Base-by-base conservation (phyloP, 371 early-diverging fungal species). In the Zychaea mexicana region DNA sequence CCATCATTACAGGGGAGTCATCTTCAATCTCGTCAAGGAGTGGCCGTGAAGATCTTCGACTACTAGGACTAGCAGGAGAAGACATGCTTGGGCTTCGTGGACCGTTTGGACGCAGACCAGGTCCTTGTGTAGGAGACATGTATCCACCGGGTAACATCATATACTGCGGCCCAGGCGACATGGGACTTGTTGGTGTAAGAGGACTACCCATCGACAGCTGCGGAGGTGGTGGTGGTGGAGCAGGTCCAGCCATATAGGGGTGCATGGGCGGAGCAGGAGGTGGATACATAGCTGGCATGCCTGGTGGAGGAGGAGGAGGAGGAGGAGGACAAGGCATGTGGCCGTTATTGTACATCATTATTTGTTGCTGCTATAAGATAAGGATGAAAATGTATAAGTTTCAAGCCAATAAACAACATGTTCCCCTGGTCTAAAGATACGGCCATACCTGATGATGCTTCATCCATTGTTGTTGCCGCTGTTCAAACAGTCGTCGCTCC, bases 371-470 rank as follows among this genome's bases (percentile, higher is more conserved):
- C 52, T 49, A 49, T 42, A 42, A n/a, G n/a, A n/a, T n/a, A n/a
- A n/a, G n/a, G n/a, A n/a, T n/a, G n/a, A n/a, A n/a, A n/a, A n/a
- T n/a, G n/a, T n/a, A n/a, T n/a, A n/a, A n/a, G n/a, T n/a, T n/a
- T n/a, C 7, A 65, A 58, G 7, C 31, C 26, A 64, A 32, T 62
- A 6, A 56, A 26, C 15, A 24, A 33, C 13, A 36, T 21, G 26
- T 21, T 8, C 31, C 31, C 2, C n/a, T 62, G 9, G 15, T n/a
- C n/a, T n/a, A n/a, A n/a, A n/a, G n/a, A n/a, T n/a, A n/a, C n/a
- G n/a, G n/a, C n/a, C n/a, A n/a, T n/a, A 78, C 79, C 71, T 81
- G 81, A 47, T 82, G 82, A 47, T 82, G 77, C 52, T 77, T 71
- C 63, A 77, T 54, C 58, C 71, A 69, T 38, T 79, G 79, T 45